Evolutionary conservation across 495 filamentous ascomycete genomes (phyloP), one percentile per base, ranked within the genome.

Genomic region (Cryomyces antarcticus): DNA sequence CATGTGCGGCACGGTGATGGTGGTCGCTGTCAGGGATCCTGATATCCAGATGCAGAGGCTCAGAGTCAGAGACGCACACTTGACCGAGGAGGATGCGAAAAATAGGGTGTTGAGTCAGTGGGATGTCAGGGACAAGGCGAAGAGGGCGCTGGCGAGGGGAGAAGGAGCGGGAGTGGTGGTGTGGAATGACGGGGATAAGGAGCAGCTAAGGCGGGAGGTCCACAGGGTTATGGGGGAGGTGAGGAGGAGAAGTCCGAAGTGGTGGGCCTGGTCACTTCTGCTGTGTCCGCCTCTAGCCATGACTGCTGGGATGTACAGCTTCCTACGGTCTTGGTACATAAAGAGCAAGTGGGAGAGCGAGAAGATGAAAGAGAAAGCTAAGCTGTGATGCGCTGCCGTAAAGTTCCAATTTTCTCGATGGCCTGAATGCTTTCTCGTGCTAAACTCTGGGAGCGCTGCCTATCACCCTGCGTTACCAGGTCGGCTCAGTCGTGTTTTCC

Each of bases 41-140:
- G 68, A 60, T 31, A 66, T 84, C 24, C 89, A 97, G 67, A 86
- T 94, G 71, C 51, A 64, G 52, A 61, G 89, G 40, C 54, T 97
- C 41, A 63, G 72, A 49, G 72, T 67, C 30, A 58, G 89, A 36
- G 86, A 97, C 63, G 46, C 65, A 37, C 68, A 82, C 61, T 57
- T 95, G 27, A 79, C 65, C 7, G 67, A 61, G 12, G 73, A 85
- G 56, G 89, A 96, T 53, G 89, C 89, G 36, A 67, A 72, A 67
- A 80, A 82, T 45, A 61, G 92, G 9, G 82, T 97, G 3, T 55
- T 60, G 37, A 87, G 81, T 49, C 92, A 97, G 70, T 78, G 76
- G 43, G 79, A 85, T 62, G 76, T 92, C 41, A 68, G 66, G 57
- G 71, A 77, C 47, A 96, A 97, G 70, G 84, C 82, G 37, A 64